Base-by-base conservation (phyloP, 2,329 filamentous ascomycete species). In the Salinomyces thailandicus region DNA sequence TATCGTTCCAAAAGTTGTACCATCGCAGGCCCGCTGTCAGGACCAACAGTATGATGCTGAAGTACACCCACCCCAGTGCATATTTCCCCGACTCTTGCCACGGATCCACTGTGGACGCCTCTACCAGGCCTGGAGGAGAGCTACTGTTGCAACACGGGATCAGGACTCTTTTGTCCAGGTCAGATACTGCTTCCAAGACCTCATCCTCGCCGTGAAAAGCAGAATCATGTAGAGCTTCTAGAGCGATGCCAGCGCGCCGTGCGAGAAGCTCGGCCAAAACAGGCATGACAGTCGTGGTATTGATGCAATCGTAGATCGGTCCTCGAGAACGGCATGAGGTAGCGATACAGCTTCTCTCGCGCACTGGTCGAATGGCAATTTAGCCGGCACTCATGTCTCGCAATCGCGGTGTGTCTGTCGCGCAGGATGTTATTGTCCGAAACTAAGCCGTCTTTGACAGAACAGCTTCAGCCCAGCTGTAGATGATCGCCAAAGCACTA, bases 1-100 rank as follows among this genome's bases (percentile, higher is more conserved):
- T 93, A 66, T 95, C 87, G 50, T 87, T 85, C 80, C 85, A 94
- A 49, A 81, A 79, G 60, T 94, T 82, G 69, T 87, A 94, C 55
- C 83, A 71, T 47, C 85, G 77, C 55, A 89, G 68, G 8, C 80
- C 52, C 8, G 81, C 64, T 4, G 87, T 77, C 36, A 75, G 52
- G 18, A 73, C 71, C 45, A 87, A 70, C 41, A 95, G 60, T 34
- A 79, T 75, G 33, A 93, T 60, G 35, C 81, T 78, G 53, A 94
- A 93, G 61, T 93, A 94, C 11, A 89, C 85, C 77, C 85, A 94
- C 39, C 81, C 85, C 35, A 85, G 64, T 2, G 73, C 85, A 63
- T 95, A 94, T 64, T 93, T 93, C 30, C 81, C 84, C 15, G 86
- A 79, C 53, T 85, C 65, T 17, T 60, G 72, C 81, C 83, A 95